Evolutionary conservation across 1,284 basidiomycete genomes (phyloP).

Genomic region (Puccinia triticina): DNA sequence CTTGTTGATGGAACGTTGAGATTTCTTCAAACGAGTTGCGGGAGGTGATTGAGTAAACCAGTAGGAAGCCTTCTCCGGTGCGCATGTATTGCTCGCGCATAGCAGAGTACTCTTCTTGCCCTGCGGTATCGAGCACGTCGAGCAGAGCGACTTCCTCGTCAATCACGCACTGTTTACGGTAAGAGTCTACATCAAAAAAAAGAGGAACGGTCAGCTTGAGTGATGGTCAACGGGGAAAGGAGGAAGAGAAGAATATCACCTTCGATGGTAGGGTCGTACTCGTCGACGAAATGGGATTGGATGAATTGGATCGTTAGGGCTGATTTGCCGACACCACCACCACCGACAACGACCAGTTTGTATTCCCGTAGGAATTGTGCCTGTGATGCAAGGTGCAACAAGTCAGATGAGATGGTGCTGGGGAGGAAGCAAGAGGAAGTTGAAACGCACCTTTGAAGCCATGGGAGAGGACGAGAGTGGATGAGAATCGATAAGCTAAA

Average conservation of each 20-base stretch:
- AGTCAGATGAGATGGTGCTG: not conserved
- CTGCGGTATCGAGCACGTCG: conserved; percentile 97
- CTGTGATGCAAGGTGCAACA: conserved; percentile 61
- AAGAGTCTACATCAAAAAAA: conserved; percentile 56
- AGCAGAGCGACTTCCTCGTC: conserved; percentile 97
- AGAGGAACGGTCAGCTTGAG: not conserved
- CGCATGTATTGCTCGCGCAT: conserved; percentile 99
- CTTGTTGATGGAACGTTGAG: conserved; percentile 96
- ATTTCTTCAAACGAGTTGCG: conserved; percentile 98
- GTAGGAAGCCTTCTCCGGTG: conserved; percentile 94
- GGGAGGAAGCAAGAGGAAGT: not conserved
- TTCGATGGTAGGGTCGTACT: conserved; percentile 97
- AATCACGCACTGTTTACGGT: conserved; percentile 66
- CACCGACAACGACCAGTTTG: conserved; percentile 95
- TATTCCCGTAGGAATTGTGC: conserved; percentile 92
- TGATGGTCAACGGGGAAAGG: not conserved
- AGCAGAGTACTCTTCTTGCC: conserved; percentile 98
- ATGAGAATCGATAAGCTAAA: no score
- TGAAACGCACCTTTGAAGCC: not conserved
- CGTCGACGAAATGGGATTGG: conserved; percentile 89
- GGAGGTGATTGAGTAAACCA: conserved; percentile 98
- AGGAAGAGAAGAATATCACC: conserved; percentile 63
- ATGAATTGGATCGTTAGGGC: conserved; percentile 61
- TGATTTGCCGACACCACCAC: conserved; percentile 74
- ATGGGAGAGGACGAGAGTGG: not conserved